Percentiles rank a stretch among this genome's conserved stretches.
These are phyloP conservation scores for Paspalum notatum DNA, from an alignment of 176 grass and related monocot species.

Conservation along the genomic window DNA sequence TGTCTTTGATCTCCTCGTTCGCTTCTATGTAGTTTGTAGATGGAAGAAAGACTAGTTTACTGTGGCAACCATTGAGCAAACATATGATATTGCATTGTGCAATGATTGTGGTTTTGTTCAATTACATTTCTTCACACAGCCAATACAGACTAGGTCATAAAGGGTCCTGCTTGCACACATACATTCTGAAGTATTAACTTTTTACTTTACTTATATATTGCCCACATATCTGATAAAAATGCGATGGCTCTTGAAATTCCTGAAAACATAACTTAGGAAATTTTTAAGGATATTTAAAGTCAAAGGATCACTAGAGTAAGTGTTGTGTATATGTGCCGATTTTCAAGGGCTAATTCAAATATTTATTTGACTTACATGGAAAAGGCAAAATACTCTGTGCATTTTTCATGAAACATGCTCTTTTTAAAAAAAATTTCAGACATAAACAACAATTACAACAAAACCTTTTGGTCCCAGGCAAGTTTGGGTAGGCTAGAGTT, in stretches of 20 bases:
- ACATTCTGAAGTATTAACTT: no score
- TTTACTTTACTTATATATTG: no score
- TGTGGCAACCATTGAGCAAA: background rate
- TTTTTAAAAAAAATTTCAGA: no score
- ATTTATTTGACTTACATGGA: background rate
- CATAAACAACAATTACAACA: no score
- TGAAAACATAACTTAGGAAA: background rate
- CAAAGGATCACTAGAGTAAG: background rate
- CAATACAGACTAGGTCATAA: no score
- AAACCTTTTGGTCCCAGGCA: no score
- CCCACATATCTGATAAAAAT: background rate
- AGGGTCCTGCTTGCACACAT: no score
- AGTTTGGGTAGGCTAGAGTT: no score
- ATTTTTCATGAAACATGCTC: background rate
- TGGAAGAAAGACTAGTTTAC: background rate
- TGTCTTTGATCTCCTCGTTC: no score
- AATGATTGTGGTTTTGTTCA: background rate
- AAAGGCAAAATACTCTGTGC: background rate
- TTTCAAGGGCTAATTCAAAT: background rate
- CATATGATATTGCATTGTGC: background rate
- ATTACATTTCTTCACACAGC: no score
- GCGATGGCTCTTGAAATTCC: background rate
- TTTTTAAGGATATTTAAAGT: background rate
- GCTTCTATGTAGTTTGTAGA: background rate
- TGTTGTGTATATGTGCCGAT: background rate